These are phyloP conservation scores for Penicillium rolfsii DNA, from an alignment of 2,329 filamentous ascomycete species.

Conservation along the genomic window DNA sequence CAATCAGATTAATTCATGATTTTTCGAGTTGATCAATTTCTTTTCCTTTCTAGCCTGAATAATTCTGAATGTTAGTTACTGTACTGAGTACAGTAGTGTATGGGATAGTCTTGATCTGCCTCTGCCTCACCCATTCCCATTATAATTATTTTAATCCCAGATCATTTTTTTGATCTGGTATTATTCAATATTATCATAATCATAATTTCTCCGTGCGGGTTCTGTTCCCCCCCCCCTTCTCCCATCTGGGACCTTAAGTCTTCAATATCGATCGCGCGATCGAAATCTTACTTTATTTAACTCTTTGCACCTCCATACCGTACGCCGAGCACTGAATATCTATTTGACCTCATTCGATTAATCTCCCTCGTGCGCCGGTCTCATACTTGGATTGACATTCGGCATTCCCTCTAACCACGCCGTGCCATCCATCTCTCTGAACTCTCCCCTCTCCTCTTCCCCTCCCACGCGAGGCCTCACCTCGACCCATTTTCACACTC, in stretches of 20 bases:
- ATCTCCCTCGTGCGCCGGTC: slow-evolving; percentile 4
- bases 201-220: background rate
- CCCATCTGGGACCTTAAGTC: slow-evolving; percentile 3
- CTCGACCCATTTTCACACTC: slow-evolving; percentile 27
- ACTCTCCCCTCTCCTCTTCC: background rate
- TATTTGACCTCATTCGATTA: no score
- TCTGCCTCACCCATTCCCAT: no score
- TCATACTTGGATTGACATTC: slow-evolving; percentile 32
- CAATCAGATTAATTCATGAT: background rate
- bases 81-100: no score
- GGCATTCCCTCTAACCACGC: slow-evolving; percentile 20
- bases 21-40: background rate
- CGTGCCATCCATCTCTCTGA: background rate
- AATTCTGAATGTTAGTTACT: background rate
- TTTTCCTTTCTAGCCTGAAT: background rate
- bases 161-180: background rate
- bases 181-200: background rate
- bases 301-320: slow-evolving; percentile 6
- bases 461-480: slow-evolving; percentile 35
- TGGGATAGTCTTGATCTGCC: background rate
- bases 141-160: no score
- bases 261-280: slow-evolving; percentile 26
- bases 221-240: background rate
- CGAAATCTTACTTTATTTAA: slow-evolving; percentile 27
- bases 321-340: no score